phyloP scores from a whole-genome alignment of 2,329 filamentous ascomycete species.

The Diaporthe citri region DNA sequence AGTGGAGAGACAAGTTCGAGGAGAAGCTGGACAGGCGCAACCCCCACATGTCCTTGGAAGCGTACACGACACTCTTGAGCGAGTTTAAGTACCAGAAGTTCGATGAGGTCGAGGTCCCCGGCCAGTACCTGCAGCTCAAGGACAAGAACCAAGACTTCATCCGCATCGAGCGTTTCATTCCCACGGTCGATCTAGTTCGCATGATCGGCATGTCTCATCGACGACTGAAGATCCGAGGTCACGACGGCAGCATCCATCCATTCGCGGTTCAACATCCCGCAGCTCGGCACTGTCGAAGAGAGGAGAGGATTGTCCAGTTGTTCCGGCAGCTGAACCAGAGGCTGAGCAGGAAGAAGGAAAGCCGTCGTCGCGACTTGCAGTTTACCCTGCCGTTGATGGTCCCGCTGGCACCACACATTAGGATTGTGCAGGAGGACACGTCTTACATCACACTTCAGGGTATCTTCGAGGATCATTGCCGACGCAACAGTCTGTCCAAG shows the following conservation, averaged over 20 bases:
- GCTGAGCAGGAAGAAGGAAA: conserved; percentile 93
- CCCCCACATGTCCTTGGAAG: conserved; percentile 81
- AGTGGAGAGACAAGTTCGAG: conserved; percentile 97
- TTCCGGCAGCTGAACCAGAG: conserved; percentile 98
- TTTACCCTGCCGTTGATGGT: conserved; percentile 98
- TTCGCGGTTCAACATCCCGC: conserved; percentile 98
- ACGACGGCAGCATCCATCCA: conserved; percentile 96
- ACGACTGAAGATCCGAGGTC: conserved; percentile 93
- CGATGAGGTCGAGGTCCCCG: conserved; percentile 97
- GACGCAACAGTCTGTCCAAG: conserved; percentile 87
- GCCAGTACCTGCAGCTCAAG: conserved; percentile 96
- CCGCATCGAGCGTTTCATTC: conserved; percentile 95
- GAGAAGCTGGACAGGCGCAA: conserved; percentile 92
- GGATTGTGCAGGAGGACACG: conserved; percentile 94
- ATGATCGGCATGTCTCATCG: conserved; percentile 92
- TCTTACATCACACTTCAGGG: conserved; percentile 95
- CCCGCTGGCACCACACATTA: conserved; percentile 92
- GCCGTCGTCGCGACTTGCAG: conserved; percentile 89
- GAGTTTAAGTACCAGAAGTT: conserved; percentile 99
- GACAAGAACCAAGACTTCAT: conserved; percentile 99
- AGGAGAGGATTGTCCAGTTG: conserved; percentile 94
- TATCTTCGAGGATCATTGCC: conserved; percentile 96
- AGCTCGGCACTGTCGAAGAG: conserved; percentile 89
- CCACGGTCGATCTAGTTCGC: conserved; percentile 92
- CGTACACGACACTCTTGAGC: conserved; percentile 89